Base-by-base conservation (phyloP, 2,329 filamentous ascomycete species). In the Diaporthe destruens region DNA sequence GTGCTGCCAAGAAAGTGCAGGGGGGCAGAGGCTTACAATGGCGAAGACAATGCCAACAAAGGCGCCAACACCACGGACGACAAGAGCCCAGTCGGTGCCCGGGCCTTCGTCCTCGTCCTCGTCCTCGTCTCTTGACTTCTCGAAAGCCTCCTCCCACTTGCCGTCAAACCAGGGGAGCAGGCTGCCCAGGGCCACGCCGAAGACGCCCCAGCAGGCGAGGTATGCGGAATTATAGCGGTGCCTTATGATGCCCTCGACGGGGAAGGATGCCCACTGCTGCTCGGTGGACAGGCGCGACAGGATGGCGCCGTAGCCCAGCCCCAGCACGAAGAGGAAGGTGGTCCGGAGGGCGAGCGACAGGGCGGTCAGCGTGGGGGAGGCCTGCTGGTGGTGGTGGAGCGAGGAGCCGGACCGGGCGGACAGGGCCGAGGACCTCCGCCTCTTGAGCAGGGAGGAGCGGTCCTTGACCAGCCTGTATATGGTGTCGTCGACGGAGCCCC, bases 111-210 rank as follows among this genome's bases (percentile, higher is more conserved):
- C 82, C 11, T 78, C 78, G 16, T 81, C 79, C 36, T 79, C 78
- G 8, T 79, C 78, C 16, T 80, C 80, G 54, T 29, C 63, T 6
- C 55, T 23, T 8, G 14, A 34, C n/a, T 67, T 71, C 18, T 85
- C 84, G 75, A 87, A 83, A 9, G 84, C 81, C 55, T 87, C 84
- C 74, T 92, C 90, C 90, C 93, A 96, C 12, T 95, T 81, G 14
- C 88, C 85, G 80, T 99, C 96, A 25, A 98, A 88, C 89, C 92
- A 96, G 1, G 96, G 96, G 72, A 98, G 83, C 66, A 97, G 82
- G 72, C 91, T 92, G 7, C 96, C 96, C 32, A 98, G 83, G 0
- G 88, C 86, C 6, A 98, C 90, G 20, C 95, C 95, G 0, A 92
- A 91, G 12, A 92, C 77, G 1, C 95, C 96, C 96, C 96, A 99